Conservation (phyloP, 306 rosid genomes). For the Medicago arabica region DNA sequence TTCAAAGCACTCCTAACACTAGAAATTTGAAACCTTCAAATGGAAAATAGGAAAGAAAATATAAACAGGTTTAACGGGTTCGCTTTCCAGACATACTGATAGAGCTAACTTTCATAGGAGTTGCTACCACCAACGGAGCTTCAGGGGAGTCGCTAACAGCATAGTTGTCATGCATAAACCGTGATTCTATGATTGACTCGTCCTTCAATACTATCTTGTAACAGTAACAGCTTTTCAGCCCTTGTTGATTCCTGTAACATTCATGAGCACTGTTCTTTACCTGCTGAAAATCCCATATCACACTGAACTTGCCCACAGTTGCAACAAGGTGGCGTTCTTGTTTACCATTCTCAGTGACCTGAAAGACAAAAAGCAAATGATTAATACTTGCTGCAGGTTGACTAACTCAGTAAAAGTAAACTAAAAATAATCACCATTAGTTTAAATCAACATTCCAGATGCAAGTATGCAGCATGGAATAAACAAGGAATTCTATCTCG, state of each 20-base stretch:
- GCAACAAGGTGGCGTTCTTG: conserved; percentile 95
- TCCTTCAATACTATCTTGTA: conserved; percentile 88
- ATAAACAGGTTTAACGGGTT: conserved; percentile 38
- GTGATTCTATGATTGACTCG: conserved; percentile 85
- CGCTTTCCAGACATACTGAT: conserved; percentile 82
- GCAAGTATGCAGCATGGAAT: conserved; percentile 28
- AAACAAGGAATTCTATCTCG: conserved; percentile 24
- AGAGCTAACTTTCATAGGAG: conserved; percentile 96
- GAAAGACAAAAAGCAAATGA: conserved; percentile 38
- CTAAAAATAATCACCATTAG: not conserved
- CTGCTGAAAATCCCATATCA: conserved; percentile 95
- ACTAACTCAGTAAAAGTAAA: not conserved
- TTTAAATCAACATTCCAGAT: conserved; percentile 14
- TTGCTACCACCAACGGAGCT: conserved; percentile 93
- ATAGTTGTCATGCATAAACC: conserved; percentile 92
- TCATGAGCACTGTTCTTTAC: conserved; percentile 87
- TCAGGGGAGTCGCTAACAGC: conserved; percentile 82
- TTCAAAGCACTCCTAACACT: conserved; percentile 31
- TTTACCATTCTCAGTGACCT: conserved; percentile 94
- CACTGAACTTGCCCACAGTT: conserved; percentile 96
- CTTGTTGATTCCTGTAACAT: conserved; percentile 88
- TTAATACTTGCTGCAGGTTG: conserved; percentile 13
- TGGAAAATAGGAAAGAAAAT: not conserved
- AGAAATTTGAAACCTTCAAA: not conserved
- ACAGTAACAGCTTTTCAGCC: conserved; percentile 96